phyloP scores from a whole-genome alignment of 2,329 filamentous ascomycete species.

The Aspergillus sp. region DNA sequence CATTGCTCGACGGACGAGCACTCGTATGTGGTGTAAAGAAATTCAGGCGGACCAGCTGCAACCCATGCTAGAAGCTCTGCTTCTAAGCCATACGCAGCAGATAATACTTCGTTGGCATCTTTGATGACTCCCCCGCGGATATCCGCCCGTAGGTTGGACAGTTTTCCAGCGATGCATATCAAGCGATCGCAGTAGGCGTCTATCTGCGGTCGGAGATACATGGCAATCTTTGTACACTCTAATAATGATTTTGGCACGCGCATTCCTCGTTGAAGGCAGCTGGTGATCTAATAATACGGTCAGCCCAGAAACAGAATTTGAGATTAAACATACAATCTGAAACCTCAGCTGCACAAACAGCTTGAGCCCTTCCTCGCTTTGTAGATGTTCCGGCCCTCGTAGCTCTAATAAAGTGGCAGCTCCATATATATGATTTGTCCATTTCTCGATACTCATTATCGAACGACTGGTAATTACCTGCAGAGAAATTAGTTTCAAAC shows the following conservation, averaged over 20 bases:
- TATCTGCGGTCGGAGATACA: slow-evolving; percentile 33
- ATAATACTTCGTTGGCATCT: slow-evolving; percentile 35
- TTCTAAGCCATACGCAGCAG: slow-evolving; percentile 38
- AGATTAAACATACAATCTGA: slow-evolving; percentile 53
- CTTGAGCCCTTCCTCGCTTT: slow-evolving; percentile 52
- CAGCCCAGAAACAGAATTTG: not conserved
- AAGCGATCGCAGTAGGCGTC: slow-evolving; percentile 36
- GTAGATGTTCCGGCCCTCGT: slow-evolving; percentile 43
- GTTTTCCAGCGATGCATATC: slow-evolving; percentile 33
- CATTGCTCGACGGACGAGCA: slow-evolving; percentile 37
- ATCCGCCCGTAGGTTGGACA: slow-evolving; percentile 41
- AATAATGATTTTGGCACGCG: slow-evolving; percentile 39
- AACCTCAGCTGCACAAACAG: slow-evolving; percentile 61
- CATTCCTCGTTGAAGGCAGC: slow-evolving; percentile 39
- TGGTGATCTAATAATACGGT: slow-evolving; percentile 36
- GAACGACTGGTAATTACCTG: slow-evolving; percentile 48
- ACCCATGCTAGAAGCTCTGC: slow-evolving; percentile 40
- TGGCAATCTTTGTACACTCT: slow-evolving; percentile 35
- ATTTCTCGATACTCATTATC: slow-evolving; percentile 54
- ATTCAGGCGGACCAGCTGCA: slow-evolving; percentile 32
- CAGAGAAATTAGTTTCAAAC: slow-evolving; percentile 11
- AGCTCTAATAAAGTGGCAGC: slow-evolving; percentile 62
- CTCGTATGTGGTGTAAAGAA: slow-evolving; percentile 33
- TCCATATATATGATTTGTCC: slow-evolving; percentile 63
- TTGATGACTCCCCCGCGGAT: slow-evolving; percentile 32